A percentile compares a stretch with the other conserved stretches of the same genome.
Conservation (phyloP, 2,329 filamentous ascomycete genomes). For the Exophiala alcalophila region DNA sequence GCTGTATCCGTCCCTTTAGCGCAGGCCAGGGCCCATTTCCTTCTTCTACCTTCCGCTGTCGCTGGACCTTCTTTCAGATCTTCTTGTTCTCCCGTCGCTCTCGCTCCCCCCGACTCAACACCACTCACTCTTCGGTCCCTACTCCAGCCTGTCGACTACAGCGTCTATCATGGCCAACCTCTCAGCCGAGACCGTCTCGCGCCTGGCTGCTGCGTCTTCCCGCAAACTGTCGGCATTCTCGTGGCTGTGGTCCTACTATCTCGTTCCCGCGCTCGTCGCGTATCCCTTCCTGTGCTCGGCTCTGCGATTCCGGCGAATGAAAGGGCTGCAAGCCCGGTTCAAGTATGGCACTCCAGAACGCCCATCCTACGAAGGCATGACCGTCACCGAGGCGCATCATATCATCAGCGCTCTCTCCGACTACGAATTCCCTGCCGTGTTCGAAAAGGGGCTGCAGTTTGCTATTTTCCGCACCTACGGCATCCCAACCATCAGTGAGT, state of each 20-base stretch:
- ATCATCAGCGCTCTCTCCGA: constrained; percentile 23
- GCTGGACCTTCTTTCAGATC: no score
- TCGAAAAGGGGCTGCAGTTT: constrained; percentile 30
- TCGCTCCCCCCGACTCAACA: not conserved
- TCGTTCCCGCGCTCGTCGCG: constrained; percentile 19
- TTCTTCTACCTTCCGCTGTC: no score
- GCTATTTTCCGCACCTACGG: constrained; percentile 50
- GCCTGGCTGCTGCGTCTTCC: constrained; percentile 13
- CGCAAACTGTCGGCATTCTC: constrained; percentile 15
- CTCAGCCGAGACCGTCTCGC: constrained; percentile 12
- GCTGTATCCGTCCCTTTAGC: no score
- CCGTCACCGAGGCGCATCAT: constrained; percentile 38
- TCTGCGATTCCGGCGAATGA: constrained; percentile 26
- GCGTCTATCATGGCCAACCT: constrained; percentile 15
- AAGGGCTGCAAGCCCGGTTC: constrained; percentile 22
- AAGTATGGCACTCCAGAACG: constrained; percentile 24
- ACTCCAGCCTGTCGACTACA: not conserved
- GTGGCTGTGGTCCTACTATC: constrained; percentile 25
- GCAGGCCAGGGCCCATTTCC: no score
- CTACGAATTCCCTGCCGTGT: constrained; percentile 28
- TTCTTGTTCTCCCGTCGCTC: no score
- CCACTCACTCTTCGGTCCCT: not conserved
- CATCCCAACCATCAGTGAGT: constrained; percentile 53
- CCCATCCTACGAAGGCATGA: constrained; percentile 44
- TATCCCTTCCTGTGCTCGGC: constrained; percentile 27